Conservation (phyloP, 257 asterid species). For the Osmanthus fragrans region DNA sequence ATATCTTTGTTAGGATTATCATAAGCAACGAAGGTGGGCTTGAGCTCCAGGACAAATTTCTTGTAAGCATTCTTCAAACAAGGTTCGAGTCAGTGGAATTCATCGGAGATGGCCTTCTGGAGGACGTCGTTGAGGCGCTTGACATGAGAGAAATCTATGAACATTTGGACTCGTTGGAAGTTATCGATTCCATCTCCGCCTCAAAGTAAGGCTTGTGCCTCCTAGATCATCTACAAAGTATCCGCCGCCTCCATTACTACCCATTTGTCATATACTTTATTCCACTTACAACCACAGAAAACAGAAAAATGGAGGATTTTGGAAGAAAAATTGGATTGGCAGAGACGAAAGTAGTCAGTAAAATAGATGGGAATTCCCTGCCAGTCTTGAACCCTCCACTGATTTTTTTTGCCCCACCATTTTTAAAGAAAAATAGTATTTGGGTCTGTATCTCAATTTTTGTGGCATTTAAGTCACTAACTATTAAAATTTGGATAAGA, state of each 20-base stretch:
- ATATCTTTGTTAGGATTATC: conserved; percentile 84
- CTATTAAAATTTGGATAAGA: too few species aligned
- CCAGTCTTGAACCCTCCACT: not conserved
- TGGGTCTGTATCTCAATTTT: too few species aligned
- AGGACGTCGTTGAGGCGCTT: conserved; percentile 81
- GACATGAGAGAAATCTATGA: conserved; percentile 87
- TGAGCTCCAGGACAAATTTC: conserved; percentile 75
- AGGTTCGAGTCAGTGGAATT: conserved; percentile 80
- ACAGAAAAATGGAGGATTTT: too few species aligned
- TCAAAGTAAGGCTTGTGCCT: conserved; percentile 62
- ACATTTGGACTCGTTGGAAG: conserved; percentile 85
- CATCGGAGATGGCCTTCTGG: conserved; percentile 84
- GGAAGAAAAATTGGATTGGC: too few species aligned
- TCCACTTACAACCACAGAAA: too few species aligned
- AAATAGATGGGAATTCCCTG: not conserved
- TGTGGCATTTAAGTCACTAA: too few species aligned
- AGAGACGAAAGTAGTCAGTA: not conserved
- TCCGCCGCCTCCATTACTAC: conserved; percentile 50
- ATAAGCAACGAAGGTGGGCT: conserved; percentile 66
- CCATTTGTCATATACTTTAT: too few species aligned
- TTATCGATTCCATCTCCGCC: conserved; percentile 79
- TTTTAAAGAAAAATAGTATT: not conserved
- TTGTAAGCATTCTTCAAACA: conserved; percentile 84
- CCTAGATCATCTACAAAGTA: conserved; percentile 69
- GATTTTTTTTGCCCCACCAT: not conserved